A percentile compares a stretch with the other conserved stretches of the same genome.
phyloP scores from a whole-genome alignment of 1,139 yeast genomes.

The Pichia sp. region DNA sequence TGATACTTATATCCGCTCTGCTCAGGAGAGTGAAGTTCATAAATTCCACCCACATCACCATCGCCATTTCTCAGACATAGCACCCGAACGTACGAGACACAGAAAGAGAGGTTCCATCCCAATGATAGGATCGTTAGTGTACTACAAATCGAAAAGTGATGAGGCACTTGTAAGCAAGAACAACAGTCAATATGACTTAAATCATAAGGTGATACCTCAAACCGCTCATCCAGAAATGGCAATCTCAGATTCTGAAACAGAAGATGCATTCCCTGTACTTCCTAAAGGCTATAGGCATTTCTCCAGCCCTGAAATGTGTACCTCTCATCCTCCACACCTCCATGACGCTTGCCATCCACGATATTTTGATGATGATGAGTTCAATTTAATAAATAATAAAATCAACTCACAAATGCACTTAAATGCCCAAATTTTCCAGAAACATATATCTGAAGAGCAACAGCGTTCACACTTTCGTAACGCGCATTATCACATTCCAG shows the following conservation, averaged over 20 bases:
- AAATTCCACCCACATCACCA: too few relatives aligned
- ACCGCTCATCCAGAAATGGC: not conserved
- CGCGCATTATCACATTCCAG: constrained; percentile 8
- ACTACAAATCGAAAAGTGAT: constrained; percentile 14
- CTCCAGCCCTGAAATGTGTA: constrained; percentile 1
- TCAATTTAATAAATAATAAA: constrained; percentile 3
- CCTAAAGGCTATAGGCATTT: constrained; percentile 1
- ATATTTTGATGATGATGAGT: constrained; percentile 9
- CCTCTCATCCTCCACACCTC: too few relatives aligned
- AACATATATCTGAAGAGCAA: constrained; percentile 1
- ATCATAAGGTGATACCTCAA: not conserved
- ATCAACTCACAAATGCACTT: constrained; percentile 5
- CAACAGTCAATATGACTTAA: constrained; percentile 3
- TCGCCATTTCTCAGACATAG: too few relatives aligned
- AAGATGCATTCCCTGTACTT: not conserved
- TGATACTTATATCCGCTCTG: too few relatives aligned
- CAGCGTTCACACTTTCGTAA: constrained; percentile 1
- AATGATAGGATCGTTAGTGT: constrained; percentile 24
- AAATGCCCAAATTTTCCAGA: constrained; percentile 1
- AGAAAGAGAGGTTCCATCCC: constrained; percentile 21
- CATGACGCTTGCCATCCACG: too few relatives aligned
- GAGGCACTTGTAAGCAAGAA: not conserved
- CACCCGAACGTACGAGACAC: too few relatives aligned
- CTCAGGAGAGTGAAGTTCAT: too few relatives aligned
- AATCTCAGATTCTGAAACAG: not conserved